These are phyloP conservation scores for Microbotryomycetes sp. DNA, from an alignment of 1,284 basidiomycete genomes.

Conservation along the genomic window DNA sequence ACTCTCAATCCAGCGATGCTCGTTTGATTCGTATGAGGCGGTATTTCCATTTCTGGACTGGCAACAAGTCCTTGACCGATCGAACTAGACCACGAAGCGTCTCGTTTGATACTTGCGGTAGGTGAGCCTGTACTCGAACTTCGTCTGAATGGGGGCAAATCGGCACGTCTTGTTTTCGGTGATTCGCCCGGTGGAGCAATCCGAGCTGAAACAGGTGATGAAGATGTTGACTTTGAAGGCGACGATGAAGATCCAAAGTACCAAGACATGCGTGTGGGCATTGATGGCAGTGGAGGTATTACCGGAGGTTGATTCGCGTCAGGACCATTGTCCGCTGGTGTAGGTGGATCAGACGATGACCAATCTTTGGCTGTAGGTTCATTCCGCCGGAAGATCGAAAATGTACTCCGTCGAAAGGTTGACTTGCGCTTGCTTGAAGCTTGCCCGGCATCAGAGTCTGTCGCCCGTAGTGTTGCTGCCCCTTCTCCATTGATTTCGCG, in stretches of 20 bases:
- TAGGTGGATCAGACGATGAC: neutral
- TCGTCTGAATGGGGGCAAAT: neutral
- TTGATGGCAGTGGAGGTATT: constrained; percentile 11
- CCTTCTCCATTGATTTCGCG: neutral
- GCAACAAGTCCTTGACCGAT: neutral
- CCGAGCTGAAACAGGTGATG: neutral
- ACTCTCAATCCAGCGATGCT: neutral
- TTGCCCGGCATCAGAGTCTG: neutral
- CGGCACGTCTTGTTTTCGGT: neutral
- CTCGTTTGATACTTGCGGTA: neutral
- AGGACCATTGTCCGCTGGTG: neutral
- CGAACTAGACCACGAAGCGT: neutral
- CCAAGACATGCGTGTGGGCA: constrained; percentile 25
- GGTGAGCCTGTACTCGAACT: neutral
- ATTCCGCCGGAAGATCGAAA: constrained; percentile 2
- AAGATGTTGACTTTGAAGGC: neutral
- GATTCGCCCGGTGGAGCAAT: neutral
- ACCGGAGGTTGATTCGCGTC: neutral
- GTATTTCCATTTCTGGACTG: neutral
- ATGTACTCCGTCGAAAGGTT: neutral
- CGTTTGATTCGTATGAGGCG: neutral
- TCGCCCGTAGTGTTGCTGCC: neutral
- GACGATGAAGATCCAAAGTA: constrained; percentile 2
- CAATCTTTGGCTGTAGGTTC: neutral
- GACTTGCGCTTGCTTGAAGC: neutral